Evolutionary conservation across 805 yeast species (phyloP), one percentile per base, ranked within the genome.

Genomic region (Ogataea sp.): DNA sequence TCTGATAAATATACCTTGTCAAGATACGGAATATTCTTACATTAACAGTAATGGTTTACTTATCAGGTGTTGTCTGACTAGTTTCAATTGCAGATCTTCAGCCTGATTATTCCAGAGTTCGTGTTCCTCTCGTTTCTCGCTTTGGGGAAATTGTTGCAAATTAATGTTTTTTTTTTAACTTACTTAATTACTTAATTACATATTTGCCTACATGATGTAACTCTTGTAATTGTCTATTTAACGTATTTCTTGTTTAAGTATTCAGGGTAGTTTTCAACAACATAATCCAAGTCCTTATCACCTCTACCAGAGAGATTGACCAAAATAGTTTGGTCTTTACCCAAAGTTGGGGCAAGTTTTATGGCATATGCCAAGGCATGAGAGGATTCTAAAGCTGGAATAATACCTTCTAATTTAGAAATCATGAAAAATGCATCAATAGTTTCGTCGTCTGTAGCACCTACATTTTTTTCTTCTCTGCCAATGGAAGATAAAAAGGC

Each of bases 341-440:
- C 16, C 82, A 93, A 70, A n/a, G 79, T 80, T 68, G 86, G 79
- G 23, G 99, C 98, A 35, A 85, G 71, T 64, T 88, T 76, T 43
- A 85, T 70, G 35, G 89, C 99, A 51, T 96, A 97, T 56, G 71
- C 83, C 39, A 93, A 78, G 32, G 98, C 99, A 61, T 93, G 99
- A 10, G 97, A 83, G 1, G 96, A 86, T 67, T 93, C 99, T 59
- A 93, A 74, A 20, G 99, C 99, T 34, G 99, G 98, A 28, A 41
- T 41, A 17, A 41, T 41, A 23, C 43, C 43, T 33, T 41, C 43
- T 10, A 41, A 25, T 20, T 38, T 41, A 7, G 43, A 38, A 5
- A 41, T 24, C 39, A 33, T 41, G 32, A 41, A 41, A 25, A 41
- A 41, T 3, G 43, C 43, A 30, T 41, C 41, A 20, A 41, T 26